Percentiles rank a stretch among this genome's conserved stretches.
Evolutionary conservation across 345 rosid species (phyloP).

Genomic region (Camelina hispida): DNA sequence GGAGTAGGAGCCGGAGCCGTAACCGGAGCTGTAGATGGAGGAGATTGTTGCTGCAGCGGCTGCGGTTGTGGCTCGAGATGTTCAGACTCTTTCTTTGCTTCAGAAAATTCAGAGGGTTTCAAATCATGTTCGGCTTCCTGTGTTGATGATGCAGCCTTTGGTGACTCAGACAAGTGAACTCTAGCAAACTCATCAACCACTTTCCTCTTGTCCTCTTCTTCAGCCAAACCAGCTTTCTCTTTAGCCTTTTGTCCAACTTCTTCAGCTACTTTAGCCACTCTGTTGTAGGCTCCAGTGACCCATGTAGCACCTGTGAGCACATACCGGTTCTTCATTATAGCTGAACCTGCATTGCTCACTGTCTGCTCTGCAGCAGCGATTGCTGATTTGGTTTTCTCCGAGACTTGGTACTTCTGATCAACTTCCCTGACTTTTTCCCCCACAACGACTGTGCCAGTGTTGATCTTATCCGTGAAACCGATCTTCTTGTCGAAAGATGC

Average conservation of each 20-base stretch:
- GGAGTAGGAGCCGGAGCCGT: background rate
- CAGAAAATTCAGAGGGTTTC: conserved; percentile 30
- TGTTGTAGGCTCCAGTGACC: conserved; percentile 85
- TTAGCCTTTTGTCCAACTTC: conserved; percentile 96
- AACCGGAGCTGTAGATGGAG: conserved; percentile 26
- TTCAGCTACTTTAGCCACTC: conserved; percentile 90
- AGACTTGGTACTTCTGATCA: conserved; percentile 91
- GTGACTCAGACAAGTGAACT: conserved; percentile 82
- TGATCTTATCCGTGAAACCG: conserved; percentile 84
- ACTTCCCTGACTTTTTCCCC: conserved; percentile 90
- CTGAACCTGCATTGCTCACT: conserved; percentile 82
- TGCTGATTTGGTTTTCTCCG: conserved; percentile 93
- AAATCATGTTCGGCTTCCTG: conserved; percentile 43
- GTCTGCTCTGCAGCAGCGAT: conserved; percentile 87
- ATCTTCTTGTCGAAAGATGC: conserved; percentile 81
- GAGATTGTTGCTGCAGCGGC: conserved; percentile 25
- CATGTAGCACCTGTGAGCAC: conserved; percentile 78
- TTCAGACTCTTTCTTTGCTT: conserved; percentile 37
- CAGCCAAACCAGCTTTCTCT: conserved; percentile 79
- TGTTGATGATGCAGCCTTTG: conserved; percentile 55
- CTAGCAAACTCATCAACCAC: conserved; percentile 86
- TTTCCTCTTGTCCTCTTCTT: conserved; percentile 83
- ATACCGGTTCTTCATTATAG: conserved; percentile 92
- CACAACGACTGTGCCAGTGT: conserved; percentile 71
- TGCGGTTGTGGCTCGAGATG: conserved; percentile 18